Conservation (phyloP, 768 basidiomycete genomes). For the Coprinopsis sp. region DNA sequence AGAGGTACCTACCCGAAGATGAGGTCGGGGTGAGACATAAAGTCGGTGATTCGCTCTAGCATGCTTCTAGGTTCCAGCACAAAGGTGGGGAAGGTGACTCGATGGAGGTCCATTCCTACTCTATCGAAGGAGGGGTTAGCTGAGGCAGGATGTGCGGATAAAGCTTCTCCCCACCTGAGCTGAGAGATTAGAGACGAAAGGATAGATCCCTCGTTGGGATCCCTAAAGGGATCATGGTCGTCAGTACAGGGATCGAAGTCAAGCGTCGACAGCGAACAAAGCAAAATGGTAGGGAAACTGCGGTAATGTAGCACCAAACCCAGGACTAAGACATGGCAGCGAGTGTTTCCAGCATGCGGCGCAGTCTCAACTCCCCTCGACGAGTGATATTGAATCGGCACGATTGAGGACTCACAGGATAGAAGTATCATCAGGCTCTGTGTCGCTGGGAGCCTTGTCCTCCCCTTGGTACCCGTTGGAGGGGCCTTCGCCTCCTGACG, state of each 20-base stretch:
- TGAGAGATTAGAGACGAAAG: conserved; percentile 86
- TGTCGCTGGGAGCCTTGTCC: conserved; percentile 73
- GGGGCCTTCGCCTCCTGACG: conserved; percentile 38
- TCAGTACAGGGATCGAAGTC: conserved; percentile 20
- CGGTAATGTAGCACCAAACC: too few species aligned
- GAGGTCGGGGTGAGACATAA: conserved; percentile 98
- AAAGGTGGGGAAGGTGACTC: conserved; percentile 92
- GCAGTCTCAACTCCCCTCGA: background rate
- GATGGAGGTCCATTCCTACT: conserved; percentile 94
- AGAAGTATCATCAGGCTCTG: conserved; percentile 85
- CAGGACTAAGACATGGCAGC: background rate
- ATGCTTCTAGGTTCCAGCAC: conserved; percentile 96
- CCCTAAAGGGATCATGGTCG: conserved; percentile 41
- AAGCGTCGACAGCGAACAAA: conserved; percentile 11
- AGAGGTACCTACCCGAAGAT: conserved; percentile 74
- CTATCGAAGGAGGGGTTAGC: too few species aligned
- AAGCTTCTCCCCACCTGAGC: conserved; percentile 71
- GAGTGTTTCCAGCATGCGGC: background rate
- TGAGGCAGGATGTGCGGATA: too few species aligned
- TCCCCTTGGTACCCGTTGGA: conserved; percentile 32
- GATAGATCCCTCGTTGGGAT: conserved; percentile 91
- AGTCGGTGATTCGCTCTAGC: conserved; percentile 98
- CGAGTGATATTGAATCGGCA: background rate
- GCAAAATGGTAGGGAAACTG: background rate
- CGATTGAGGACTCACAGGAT: conserved; percentile 59